phyloP scores from a whole-genome alignment of 2,329 filamentous ascomycete genomes.

The Trichoderma sp. region DNA sequence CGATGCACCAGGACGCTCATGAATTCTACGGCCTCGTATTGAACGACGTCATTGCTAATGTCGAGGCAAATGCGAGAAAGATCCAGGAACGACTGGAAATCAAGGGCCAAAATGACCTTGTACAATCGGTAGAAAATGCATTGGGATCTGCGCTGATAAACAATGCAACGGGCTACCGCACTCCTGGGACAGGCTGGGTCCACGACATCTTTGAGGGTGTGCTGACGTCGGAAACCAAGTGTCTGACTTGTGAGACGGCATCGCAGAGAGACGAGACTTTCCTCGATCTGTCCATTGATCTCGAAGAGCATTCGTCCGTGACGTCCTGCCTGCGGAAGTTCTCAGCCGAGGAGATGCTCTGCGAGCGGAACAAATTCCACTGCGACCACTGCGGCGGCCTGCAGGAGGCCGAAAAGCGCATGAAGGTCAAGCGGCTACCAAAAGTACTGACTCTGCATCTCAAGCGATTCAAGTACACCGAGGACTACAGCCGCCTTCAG shows the following conservation, averaged over 20 bases:
- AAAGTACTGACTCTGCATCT: conserved; percentile 88
- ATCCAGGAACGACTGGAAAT: conserved; percentile 50
- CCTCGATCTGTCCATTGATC: conserved; percentile 89
- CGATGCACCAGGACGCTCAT: conserved; percentile 98
- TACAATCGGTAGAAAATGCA: conserved; percentile 48
- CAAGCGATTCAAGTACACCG: conserved; percentile 98
- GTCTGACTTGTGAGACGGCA: conserved; percentile 90
- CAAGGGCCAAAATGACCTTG: conserved; percentile 42
- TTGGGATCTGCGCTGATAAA: conserved; percentile 35
- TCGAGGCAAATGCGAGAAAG: conserved; percentile 78
- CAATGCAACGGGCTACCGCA: conserved; percentile 45
- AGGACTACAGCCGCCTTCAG: conserved; percentile 87
- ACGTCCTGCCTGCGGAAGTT: conserved; percentile 95
- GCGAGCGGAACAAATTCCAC: conserved; percentile 97
- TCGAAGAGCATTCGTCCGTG: conserved; percentile 93
- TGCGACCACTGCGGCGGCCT: conserved; percentile 95
- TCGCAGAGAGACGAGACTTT: conserved; percentile 96
- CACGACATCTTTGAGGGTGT: conserved; percentile 96
- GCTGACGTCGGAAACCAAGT: conserved; percentile 92
- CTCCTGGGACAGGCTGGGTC: conserved; percentile 78
- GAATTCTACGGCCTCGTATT: conserved; percentile 92
- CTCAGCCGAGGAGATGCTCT: conserved; percentile 97
- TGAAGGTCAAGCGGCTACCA: conserved; percentile 96
- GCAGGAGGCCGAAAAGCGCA: conserved; percentile 96
- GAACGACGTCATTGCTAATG: conserved; percentile 93